Percentiles rank a stretch among this genome's conserved stretches.
Conservation (phyloP, 805 yeast species). For the Metschnikowia koreensis region DNA sequence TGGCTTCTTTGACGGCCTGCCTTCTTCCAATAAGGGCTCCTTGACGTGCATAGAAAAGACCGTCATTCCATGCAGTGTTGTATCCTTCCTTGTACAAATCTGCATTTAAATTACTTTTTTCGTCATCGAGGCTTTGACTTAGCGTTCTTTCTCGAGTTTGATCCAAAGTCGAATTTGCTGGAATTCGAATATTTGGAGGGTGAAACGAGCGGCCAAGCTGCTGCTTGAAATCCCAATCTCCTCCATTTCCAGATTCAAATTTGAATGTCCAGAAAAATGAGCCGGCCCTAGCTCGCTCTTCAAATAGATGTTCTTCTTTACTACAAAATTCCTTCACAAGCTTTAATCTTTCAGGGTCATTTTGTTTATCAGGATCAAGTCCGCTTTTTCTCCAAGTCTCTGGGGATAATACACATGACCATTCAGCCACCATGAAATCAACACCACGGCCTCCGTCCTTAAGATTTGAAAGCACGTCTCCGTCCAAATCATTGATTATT, state of each 20-base stretch:
- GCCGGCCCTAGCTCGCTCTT: constrained; percentile 55
- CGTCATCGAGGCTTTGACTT: constrained; percentile 23
- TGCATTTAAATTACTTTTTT: constrained; percentile 66
- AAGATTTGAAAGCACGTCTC: constrained; percentile 48
- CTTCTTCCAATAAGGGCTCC: constrained; percentile 74
- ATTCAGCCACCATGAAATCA: constrained; percentile 85
- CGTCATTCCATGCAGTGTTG: constrained; percentile 70
- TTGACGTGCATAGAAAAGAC: constrained; percentile 59
- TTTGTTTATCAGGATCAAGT: constrained; percentile 15
- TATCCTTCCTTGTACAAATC: constrained; percentile 81
- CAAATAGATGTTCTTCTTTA: constrained; percentile 47
- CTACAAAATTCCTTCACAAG: constrained; percentile 61
- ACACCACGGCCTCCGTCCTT: constrained; percentile 44
- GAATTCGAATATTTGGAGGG: constrained; percentile 27
- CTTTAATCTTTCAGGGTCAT: constrained; percentile 43
- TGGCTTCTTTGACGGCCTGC: constrained; percentile 51
- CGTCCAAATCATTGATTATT: constrained; percentile 56
- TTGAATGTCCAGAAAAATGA: constrained; percentile 88
- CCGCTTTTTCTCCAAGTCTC: constrained; percentile 63
- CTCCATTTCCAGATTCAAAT: constrained; percentile 86
- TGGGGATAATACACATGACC: constrained; percentile 80
- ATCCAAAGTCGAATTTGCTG: constrained; percentile 43
- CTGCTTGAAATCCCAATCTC: constrained; percentile 91
- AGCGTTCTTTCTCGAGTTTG: constrained; percentile 35
- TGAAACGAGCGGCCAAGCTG: constrained; percentile 52